phyloP scores from a whole-genome alignment of 371 early-diverging fungal genomes.

The Actinomortierella wolfii region DNA sequence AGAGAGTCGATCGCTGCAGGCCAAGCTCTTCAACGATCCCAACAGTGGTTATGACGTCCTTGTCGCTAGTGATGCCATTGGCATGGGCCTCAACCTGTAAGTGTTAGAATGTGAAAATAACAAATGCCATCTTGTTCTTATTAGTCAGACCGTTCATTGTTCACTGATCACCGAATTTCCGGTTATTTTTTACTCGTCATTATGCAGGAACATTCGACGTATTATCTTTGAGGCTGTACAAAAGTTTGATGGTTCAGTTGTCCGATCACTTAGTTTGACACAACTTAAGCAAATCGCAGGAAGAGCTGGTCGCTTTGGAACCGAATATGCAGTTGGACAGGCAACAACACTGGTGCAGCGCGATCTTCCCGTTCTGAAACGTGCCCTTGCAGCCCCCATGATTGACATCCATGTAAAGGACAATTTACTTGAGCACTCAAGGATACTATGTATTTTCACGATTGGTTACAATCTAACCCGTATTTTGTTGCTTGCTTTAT shows the following conservation, averaged over 20 bases:
- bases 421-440: not conserved
- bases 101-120: constrained; percentile 16
- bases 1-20: constrained; percentile 90
- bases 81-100: constrained; percentile 96
- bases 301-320: constrained; percentile 90
- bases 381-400: constrained; percentile 29
- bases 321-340: constrained; percentile 63
- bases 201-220: constrained; percentile 79
- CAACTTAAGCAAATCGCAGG: constrained; percentile 96
- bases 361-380: constrained; percentile 26
- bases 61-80: constrained; percentile 96
- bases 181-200: not conserved
- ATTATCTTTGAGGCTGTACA: constrained; percentile 76
- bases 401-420: constrained; percentile 2
- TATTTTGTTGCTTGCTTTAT: constrained; percentile 21
- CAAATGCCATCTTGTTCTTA: not conserved
- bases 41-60: constrained; percentile 81
- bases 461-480: constrained; percentile 11
- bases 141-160: not conserved
- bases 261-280: constrained; percentile 62
- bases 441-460: too few species aligned
- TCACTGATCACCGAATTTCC: not conserved
- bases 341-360: constrained; percentile 63
- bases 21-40: constrained; percentile 88
- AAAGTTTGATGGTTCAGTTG: constrained; percentile 79